These are phyloP conservation scores for Penicillium macrosclerotiorum DNA, from an alignment of 495 filamentous ascomycete species.

Conservation along the genomic window DNA sequence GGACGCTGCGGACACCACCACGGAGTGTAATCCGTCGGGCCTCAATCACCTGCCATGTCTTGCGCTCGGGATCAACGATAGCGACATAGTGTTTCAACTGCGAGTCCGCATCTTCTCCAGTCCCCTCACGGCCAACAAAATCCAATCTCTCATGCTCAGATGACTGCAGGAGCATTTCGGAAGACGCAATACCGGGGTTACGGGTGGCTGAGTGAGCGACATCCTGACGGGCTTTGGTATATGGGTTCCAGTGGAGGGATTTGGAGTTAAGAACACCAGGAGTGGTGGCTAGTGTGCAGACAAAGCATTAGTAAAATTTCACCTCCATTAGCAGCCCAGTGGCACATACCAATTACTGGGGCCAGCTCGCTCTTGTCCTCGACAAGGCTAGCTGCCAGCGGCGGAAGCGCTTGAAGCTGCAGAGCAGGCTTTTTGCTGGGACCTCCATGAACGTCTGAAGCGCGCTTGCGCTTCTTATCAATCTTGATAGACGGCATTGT, in stretches of 20 bases:
- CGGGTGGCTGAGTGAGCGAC: constrained; percentile 32
- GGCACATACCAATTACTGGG: constrained; percentile 53
- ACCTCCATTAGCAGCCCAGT: background rate
- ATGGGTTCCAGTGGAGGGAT: constrained; percentile 60
- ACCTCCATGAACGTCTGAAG: constrained; percentile 48
- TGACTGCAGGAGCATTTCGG: constrained; percentile 76
- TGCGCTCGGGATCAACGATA: constrained; percentile 72
- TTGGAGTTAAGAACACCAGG: constrained; percentile 62
- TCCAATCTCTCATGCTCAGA: constrained; percentile 74
- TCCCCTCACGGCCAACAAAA: constrained; percentile 75
- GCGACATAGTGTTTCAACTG: constrained; percentile 83
- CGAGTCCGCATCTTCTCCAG: constrained; percentile 56
- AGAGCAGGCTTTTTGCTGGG: constrained; percentile 65
- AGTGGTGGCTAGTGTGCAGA: constrained; percentile 54
- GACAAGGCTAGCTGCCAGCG: constrained; percentile 56
- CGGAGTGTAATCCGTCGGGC: constrained; percentile 73
- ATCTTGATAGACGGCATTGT: constrained; percentile 53
- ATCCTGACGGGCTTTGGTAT: constrained; percentile 53
- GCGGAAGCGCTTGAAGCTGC: constrained; percentile 40
- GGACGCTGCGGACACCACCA: constrained; percentile 53
- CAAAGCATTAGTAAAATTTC: constrained; percentile 7
- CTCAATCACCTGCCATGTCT: constrained; percentile 70
- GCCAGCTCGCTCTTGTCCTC: constrained; percentile 56
- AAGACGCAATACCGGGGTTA: constrained; percentile 40
- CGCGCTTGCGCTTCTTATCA: constrained; percentile 74